phyloP scores from a whole-genome alignment of 108 stramenopile genomes.

The Nitzschia palea region DNA sequence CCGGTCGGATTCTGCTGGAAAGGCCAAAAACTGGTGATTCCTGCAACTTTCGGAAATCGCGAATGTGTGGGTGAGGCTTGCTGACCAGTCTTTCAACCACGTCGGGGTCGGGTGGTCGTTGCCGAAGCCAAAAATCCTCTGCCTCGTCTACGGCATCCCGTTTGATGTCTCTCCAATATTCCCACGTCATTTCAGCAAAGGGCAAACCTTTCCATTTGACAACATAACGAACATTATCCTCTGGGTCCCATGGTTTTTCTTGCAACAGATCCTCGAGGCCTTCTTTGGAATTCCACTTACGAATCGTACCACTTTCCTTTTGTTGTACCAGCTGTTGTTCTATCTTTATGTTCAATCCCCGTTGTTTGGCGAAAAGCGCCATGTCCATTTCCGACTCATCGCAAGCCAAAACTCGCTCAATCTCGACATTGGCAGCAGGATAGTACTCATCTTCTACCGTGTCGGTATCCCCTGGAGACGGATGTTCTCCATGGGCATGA shows the following conservation, averaged over 20 bases:
- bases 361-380: conserved; percentile 72
- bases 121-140: conserved; percentile 83
- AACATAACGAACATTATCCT: conserved; percentile 86
- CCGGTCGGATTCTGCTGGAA: conserved; percentile 48
- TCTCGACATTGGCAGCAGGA: conserved; percentile 58
- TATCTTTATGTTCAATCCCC: conserved; percentile 58
- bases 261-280: conserved; percentile 24
- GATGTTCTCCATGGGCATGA: conserved; percentile 38
- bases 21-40: conserved; percentile 77
- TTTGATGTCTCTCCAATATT: conserved; percentile 88
- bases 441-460: conserved; percentile 50
- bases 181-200: conserved; percentile 84
- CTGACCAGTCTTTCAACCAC: conserved; percentile 34
- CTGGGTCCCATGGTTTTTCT: conserved; percentile 78
- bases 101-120: conserved; percentile 59
- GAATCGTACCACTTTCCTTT: conserved; percentile 19
- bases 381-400: conserved; percentile 86
- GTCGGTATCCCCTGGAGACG: not conserved
- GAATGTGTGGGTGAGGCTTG: conserved; percentile 67
- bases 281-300: conserved; percentile 19
- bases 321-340: conserved; percentile 42
- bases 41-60: conserved; percentile 74
- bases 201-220: conserved; percentile 86
- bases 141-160: conserved; percentile 76
- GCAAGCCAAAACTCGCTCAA: conserved; percentile 80